Evolutionary conservation across 176 grass and related monocot genomes (phyloP), one percentile per base, ranked within the genome.

Genomic region (Tillandsia fasciculata): DNA sequence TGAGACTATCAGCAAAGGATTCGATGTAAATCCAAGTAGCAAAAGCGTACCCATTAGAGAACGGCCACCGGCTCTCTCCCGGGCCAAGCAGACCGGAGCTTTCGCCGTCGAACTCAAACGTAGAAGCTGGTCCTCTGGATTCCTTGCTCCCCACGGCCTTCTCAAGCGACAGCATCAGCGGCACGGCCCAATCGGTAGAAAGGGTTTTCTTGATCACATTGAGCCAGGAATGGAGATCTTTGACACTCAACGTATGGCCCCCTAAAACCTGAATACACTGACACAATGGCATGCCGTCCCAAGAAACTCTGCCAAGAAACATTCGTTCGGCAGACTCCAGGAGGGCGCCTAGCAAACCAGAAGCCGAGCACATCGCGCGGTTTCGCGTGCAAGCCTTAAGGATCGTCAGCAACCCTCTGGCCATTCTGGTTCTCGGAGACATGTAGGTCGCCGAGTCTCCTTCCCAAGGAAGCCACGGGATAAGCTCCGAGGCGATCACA

Each of bases 1-100:
- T 97, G 47, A 97, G 86, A 17, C 89, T 90, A 70, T 97, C 93
- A 0, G 89, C 86, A 73, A 97, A 97, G 6, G 93, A 97, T 66
- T 97, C 93, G 53, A 97, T 90, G 66, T 90, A 97, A 15, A 97
- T 92, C 93, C 93, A 97, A 42, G 89, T 97, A 68, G 84, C 93
- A 49, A 97, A 90, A 11, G 83, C 92, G 9, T 97, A 97, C 69
- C 93, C 93, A 79, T 92, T 97, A 33, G 81, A 83, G 76, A 97
- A 97, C 24, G 93, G 93, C 93, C 93, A 97, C 79, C 82, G 78
- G 79, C 93, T 92, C 24, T 97, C 93, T 3, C 86, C 86, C 13
- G 93, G 93, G 51, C 81, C 86, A 68, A 97, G 87, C 74, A 97
- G 65, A 11, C 93, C 93, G 69, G 93, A 97, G 82, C 89, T 97